Evolutionary conservation across 306 rosid species (phyloP), one percentile per base, ranked within the genome.

Genomic region (Lotus japonicus): DNA sequence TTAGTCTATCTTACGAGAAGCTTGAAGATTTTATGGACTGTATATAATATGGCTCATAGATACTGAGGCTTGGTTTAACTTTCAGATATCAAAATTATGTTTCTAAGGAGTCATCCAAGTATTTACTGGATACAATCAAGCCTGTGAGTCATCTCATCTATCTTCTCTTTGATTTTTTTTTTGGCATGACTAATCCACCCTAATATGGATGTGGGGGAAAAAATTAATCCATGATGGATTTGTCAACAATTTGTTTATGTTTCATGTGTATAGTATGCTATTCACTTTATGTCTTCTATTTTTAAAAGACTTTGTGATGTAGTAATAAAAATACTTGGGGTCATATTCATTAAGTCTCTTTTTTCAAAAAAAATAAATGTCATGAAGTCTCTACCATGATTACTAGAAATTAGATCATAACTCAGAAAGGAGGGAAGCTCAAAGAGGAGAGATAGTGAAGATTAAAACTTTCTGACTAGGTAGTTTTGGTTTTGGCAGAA

Each of bases 41-140:
- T 38, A 14, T 31, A 64, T 58, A 45, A 18, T 18, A 38, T 68
- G 36, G 45, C 44, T 76, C 35, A 57, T 45, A 26, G 41, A 57
- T 68, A 12, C 61, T 23, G 23, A 51, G 51, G 73, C 55, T 73
- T 53, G 45, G 36, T 16, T 72, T 81, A 49, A 77, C 73, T 14
- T 15, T 68, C 83, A 87, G 97, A 64, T 85, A 82, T 80, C 97
- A 87, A 66, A 84, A 85, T 67, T 90, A 87, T 78, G 72, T 87
- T 62, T 71, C 70, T 12, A 77, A 77, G 77, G 78, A 84, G 54
- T 84, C 97, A 31, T 82, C 97, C 7, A 77, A 80, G 60, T 52
- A 50, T 73, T 64, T 90, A 78, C 80, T 87, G 35, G 88, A 90
- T 72, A 62, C 75, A 52, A 64, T 87, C 68, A 71, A 79, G 68